Base-by-base conservation (phyloP, 177 flowering plant genomes). In the Vitis hybrid region DNA sequence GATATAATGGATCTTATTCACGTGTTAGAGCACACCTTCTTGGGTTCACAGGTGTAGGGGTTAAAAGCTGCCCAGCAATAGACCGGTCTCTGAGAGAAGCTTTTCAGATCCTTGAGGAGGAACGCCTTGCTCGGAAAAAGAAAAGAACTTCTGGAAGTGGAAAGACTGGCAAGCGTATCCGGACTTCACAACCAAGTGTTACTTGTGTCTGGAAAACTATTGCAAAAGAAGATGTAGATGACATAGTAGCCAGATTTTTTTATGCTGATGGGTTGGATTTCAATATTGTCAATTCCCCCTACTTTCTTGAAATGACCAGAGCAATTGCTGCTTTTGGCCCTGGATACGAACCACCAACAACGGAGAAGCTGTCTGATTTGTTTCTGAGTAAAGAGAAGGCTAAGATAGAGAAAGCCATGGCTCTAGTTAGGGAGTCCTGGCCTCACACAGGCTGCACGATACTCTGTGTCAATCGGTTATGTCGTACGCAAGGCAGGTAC, bases 11-110 rank as follows among this genome's bases (percentile, higher is more conserved):
- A n/a, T 82, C 85, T 28, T 80, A 82, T 71, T 82, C 82, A 4
- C 81, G 81, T 70, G 85, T 82, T n/a, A 77, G 85, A 53, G 85
- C 79, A 22, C 82, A 82, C 74, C 82, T 82, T 62, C 85, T 75
- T 62, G 85, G 85, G 50, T 82, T 75, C 71, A 33, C 85, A 11
- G 85, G 82, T 73, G 79, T 80, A 12, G 81, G 85, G 38, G 81
- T 79, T 71, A 79, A 75, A 71, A 77, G 82, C 69, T 82, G 81
- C 66, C 82, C 82, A 7, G 85, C 85, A 4, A 73, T 82, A 70
- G 83, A 80, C 66, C 62, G 73, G 68, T 71, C 81, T 49, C 17
- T 82, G 18, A 80, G 83, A 66, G 80, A 82, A 55, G 77, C 80
- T 64, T 73, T 82, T 69, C 82, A 74, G 57, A 68, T 68, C 38